Evolutionary conservation across 1,139 yeast genomes (phyloP).

Genomic region (Taphrina confusa): DNA sequence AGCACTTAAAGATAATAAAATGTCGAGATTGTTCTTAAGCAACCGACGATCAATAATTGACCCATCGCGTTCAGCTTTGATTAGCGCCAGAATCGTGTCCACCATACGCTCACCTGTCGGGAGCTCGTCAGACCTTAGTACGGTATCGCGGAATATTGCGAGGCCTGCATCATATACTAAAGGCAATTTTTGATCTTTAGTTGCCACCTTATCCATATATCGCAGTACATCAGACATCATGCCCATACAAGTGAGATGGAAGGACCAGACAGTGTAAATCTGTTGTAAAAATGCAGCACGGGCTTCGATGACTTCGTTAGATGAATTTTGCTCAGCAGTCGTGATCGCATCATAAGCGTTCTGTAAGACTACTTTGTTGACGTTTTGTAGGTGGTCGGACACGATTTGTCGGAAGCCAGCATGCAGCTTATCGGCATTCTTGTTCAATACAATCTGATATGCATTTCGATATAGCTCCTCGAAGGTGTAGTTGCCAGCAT

Average conservation of each 20-base stretch:
- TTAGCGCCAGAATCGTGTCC: conserved; percentile 57
- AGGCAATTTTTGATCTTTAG: conserved; percentile 67
- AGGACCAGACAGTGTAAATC: conserved; percentile 66
- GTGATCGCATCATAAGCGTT: conserved; percentile 23
- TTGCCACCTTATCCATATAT: conserved; percentile 82
- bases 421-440: conserved; percentile 69
- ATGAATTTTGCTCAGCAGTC: conserved; percentile 33
- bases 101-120: conserved; percentile 58
- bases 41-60: conserved; percentile 61
- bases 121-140: conserved; percentile 51
- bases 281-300: conserved; percentile 50
- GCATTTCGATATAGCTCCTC: conserved; percentile 83
- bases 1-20: conserved; percentile 61
- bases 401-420: conserved; percentile 61
- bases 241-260: conserved; percentile 71
- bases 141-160: conserved; percentile 55
- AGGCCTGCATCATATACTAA: conserved; percentile 76
- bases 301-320: conserved; percentile 19
- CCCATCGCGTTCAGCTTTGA: conserved; percentile 63
- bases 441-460: conserved; percentile 73
- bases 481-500: conserved; percentile 75
- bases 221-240: conserved; percentile 82
- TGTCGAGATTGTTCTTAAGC: conserved; percentile 62
- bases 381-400: conserved; percentile 52
- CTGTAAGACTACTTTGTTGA: conserved; percentile 41